Evolutionary conservation across 78 protist genomes (phyloP).

Genomic region (Tieghemostelium lacteum): DNA sequence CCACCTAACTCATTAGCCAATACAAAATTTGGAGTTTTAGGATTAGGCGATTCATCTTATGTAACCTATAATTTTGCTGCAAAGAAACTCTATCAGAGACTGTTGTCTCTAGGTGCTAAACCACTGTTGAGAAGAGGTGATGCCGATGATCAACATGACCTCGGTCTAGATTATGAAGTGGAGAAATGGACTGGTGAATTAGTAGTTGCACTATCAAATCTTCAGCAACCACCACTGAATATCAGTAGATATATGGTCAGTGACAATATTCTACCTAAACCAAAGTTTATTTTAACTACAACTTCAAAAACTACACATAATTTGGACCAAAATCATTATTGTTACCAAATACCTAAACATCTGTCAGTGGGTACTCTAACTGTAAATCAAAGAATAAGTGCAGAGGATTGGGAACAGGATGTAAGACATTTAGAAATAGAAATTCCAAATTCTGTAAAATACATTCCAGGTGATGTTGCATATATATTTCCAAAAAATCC

Average conservation of each 20-base stretch:
- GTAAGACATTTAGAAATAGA: slow-evolving; percentile 66
- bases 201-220: background rate
- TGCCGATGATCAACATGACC: slow-evolving; percentile 85
- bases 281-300: slow-evolving; percentile 4
- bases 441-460: background rate
- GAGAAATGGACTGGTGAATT: slow-evolving; percentile 80
- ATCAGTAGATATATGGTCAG: too few species aligned
- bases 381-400: slow-evolving; percentile 63
- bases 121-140: slow-evolving; percentile 69
- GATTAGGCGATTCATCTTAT: slow-evolving; percentile 82
- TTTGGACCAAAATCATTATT: too few species aligned
- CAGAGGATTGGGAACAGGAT: slow-evolving; percentile 77
- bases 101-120: slow-evolving; percentile 61
- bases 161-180: slow-evolving; percentile 75
- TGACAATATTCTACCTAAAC: background rate
- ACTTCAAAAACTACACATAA: too few species aligned
- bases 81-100: slow-evolving; percentile 41
- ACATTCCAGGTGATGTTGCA: slow-evolving; percentile 75
- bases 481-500: slow-evolving; percentile 77
- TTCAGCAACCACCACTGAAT: slow-evolving; percentile 59
- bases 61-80: slow-evolving; percentile 77
- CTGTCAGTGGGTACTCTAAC: too few species aligned
- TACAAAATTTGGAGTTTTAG: slow-evolving; percentile 65
- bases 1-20: slow-evolving; percentile 45
- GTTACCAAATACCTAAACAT: too few species aligned